phyloP scores from a whole-genome alignment of 140 eudicot species.

The Erigeron philadelphicus region DNA sequence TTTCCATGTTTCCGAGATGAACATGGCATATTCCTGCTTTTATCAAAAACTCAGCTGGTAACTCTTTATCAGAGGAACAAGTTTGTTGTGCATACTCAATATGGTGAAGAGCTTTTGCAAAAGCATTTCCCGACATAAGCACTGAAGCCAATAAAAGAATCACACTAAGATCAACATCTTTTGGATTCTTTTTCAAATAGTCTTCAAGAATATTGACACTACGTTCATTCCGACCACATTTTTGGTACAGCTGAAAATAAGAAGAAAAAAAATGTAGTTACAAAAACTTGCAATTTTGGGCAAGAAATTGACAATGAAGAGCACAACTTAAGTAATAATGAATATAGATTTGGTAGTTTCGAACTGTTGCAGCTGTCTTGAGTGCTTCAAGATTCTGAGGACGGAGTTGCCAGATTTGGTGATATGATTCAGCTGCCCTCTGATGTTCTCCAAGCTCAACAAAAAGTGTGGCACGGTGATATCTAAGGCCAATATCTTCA shows the following conservation, averaged over 20 bases:
- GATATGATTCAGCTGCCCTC: conserved; percentile 77
- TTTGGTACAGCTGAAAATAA: conserved; percentile 55
- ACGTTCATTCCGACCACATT: conserved; percentile 61
- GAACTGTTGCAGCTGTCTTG: conserved; percentile 57
- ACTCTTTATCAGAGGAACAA: conserved; percentile 37
- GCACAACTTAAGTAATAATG: neutral
- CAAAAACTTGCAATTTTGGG: neutral
- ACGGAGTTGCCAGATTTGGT: conserved; percentile 49
- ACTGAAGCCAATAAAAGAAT: conserved; percentile 55
- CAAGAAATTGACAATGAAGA: neutral
- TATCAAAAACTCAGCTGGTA: conserved; percentile 43
- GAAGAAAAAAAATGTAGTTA: conserved; percentile 9
- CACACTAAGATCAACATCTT: conserved; percentile 49
- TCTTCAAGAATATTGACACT: conserved; percentile 58
- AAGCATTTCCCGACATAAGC: conserved; percentile 46
- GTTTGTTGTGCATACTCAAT: conserved; percentile 58
- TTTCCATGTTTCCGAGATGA: conserved; percentile 63
- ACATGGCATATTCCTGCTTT: conserved; percentile 85
- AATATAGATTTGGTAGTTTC: neutral
- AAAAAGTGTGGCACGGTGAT: conserved; percentile 59
- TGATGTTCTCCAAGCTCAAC: conserved; percentile 53
- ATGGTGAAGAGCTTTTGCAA: conserved; percentile 60
- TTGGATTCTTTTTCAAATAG: conserved; percentile 39
- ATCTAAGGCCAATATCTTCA: conserved; percentile 56
- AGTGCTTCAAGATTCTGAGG: conserved; percentile 70